These are phyloP conservation scores for Pythium coloratum DNA, from an alignment of 352 stramenopile genomes.

Conservation along the genomic window DNA sequence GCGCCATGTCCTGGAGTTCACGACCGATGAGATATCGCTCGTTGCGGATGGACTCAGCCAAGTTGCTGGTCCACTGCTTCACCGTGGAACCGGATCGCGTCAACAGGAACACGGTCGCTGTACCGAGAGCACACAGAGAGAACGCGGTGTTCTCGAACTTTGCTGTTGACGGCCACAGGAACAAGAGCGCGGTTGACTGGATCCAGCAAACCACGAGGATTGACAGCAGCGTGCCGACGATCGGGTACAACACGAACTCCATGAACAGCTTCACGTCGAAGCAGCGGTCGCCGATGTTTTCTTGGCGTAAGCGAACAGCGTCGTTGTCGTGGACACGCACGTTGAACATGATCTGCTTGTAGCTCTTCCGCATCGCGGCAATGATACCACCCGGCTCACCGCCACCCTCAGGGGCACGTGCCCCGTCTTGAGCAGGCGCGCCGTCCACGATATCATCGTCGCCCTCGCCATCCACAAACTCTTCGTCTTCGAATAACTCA, in stretches of 20 bases:
- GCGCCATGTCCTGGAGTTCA: constrained; percentile 82
- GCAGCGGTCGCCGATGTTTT: constrained; percentile 65
- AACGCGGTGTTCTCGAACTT: constrained; percentile 57
- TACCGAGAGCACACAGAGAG: constrained; percentile 42
- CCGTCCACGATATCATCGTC: constrained; percentile 16
- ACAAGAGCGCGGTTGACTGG: constrained; percentile 42
- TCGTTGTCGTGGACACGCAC: constrained; percentile 76
- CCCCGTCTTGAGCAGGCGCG: not conserved
- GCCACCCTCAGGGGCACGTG: constrained; percentile 14
- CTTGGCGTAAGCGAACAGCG: constrained; percentile 47
- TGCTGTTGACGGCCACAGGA: constrained; percentile 38
- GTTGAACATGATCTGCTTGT: constrained; percentile 72
- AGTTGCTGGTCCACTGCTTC: constrained; percentile 55
- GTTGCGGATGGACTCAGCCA: constrained; percentile 86
- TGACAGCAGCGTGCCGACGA: constrained; percentile 41
- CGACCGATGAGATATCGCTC: constrained; percentile 87
- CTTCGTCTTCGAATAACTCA: constrained; percentile 19
- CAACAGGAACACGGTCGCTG: not conserved
- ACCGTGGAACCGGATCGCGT: constrained; percentile 36
- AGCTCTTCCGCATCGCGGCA: constrained; percentile 52
- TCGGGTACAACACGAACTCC: constrained; percentile 58
- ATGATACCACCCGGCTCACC: constrained; percentile 55
- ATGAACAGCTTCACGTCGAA: constrained; percentile 75
- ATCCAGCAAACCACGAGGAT: constrained; percentile 62
- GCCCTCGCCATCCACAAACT: constrained; percentile 9